Conservation (phyloP, 352 stramenopile genomes). For the Phytophthora crassamura region DNA sequence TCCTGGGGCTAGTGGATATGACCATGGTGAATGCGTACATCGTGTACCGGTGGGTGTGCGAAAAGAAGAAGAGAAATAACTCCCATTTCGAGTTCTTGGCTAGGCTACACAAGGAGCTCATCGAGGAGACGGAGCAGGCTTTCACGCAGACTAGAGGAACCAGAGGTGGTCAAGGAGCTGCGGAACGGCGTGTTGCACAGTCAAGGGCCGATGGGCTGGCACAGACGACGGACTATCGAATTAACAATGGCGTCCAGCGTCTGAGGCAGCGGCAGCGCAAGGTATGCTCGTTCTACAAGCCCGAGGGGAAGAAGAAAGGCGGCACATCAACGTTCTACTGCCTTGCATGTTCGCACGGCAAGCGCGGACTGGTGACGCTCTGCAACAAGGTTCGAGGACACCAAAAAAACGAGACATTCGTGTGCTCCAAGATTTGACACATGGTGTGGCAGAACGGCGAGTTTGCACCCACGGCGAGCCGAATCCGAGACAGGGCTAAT, state of each 20-base stretch:
- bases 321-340: slow-evolving; percentile 18
- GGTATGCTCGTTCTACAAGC: slow-evolving; percentile 25
- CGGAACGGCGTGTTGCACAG: too few species aligned
- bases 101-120: slow-evolving; percentile 8
- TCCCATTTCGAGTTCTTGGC: slow-evolving; percentile 8
- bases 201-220: too few species aligned
- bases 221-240: background rate
- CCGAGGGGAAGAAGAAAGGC: slow-evolving; percentile 7
- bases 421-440: slow-evolving; percentile 29
- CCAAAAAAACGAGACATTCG: slow-evolving; percentile 10
- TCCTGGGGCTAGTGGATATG: slow-evolving; percentile 29
- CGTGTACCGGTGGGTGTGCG: slow-evolving; percentile 11
- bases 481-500: slow-evolving; percentile 12
- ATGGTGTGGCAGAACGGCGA: slow-evolving; percentile 29
- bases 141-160: background rate
- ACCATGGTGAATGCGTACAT: slow-evolving; percentile 30
- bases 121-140: background rate
- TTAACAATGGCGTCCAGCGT: slow-evolving; percentile 6
- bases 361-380: background rate
- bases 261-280: slow-evolving; percentile 11
- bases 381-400: slow-evolving; percentile 24
- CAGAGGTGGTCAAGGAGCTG: background rate
- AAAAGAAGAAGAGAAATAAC: slow-evolving; percentile 6
- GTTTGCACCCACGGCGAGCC: slow-evolving; percentile 3
- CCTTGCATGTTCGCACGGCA: slow-evolving; percentile 8